Evolutionary conservation across 306 rosid genomes (phyloP).

Genomic region (Corylus heterophylla): DNA sequence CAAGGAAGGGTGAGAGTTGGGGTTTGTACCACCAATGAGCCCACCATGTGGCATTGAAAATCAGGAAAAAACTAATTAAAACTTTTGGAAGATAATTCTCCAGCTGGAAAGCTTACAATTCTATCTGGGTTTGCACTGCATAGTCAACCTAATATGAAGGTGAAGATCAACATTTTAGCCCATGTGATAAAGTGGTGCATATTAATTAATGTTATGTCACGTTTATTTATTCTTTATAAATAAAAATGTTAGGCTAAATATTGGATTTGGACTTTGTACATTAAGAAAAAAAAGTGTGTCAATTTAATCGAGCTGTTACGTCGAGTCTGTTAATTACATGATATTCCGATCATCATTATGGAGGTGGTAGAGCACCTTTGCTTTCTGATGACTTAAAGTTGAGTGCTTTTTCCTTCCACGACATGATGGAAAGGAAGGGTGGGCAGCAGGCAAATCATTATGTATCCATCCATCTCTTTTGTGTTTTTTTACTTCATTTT

Average conservation of each 20-base stretch:
- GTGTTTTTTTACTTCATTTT: not conserved
- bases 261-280: not conserved
- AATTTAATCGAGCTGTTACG: not conserved
- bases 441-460: slow-evolving; percentile 34
- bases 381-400: slow-evolving; percentile 60
- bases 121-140: not conserved
- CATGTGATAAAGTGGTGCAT: not conserved
- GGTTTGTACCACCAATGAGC: slow-evolving; percentile 20
- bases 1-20: slow-evolving; percentile 31
- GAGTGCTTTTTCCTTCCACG: slow-evolving; percentile 44
- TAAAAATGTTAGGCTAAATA: not conserved
- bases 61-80: not conserved
- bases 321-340: slow-evolving; percentile 11
- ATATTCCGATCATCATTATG: slow-evolving; percentile 21
- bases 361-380: slow-evolving; percentile 35
- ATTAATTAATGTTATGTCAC: not conserved
- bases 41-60: slow-evolving; percentile 41
- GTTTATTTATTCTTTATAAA: not conserved
- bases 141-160: not conserved
- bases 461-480: not conserved
- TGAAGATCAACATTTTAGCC: not conserved
- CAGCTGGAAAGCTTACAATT: slow-evolving; percentile 2
- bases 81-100: not conserved
- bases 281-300: not conserved
- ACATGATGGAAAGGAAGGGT: slow-evolving; percentile 22